Evolutionary conservation across 2,329 filamentous ascomycete species (phyloP).

Genomic region (Fusarium oxysporum): DNA sequence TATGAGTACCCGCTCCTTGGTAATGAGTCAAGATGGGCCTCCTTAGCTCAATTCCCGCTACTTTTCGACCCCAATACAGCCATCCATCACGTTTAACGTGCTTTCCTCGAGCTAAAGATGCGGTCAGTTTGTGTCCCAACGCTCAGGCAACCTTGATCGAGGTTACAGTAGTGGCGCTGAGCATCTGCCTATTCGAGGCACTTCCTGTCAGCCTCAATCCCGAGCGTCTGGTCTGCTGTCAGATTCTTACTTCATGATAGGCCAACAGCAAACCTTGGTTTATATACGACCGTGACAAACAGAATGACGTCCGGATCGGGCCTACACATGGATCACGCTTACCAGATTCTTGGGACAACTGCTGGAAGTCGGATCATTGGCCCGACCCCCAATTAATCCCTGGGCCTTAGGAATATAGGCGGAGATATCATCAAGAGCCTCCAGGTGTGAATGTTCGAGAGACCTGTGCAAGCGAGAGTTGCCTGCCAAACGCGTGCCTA

Average conservation of each 20-base stretch:
- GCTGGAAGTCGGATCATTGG: slow-evolving; percentile 14
- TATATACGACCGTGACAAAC: slow-evolving; percentile 26
- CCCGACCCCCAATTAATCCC: slow-evolving; percentile 19
- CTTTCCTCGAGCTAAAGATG: slow-evolving; percentile 13
- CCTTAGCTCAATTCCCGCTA: slow-evolving; percentile 21
- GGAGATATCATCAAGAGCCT: slow-evolving; percentile 16
- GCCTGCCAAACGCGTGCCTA: background rate
- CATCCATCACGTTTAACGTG: slow-evolving; percentile 5
- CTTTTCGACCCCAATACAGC: slow-evolving; percentile 16
- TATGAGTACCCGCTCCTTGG: slow-evolving; percentile 20
- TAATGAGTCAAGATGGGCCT: slow-evolving; percentile 30
- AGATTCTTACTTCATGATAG: slow-evolving; percentile 41
- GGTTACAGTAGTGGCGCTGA: slow-evolving; percentile 23
- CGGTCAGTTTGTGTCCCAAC: slow-evolving; percentile 15
- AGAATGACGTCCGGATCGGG: slow-evolving; percentile 30
- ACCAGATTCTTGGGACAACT: slow-evolving; percentile 23
- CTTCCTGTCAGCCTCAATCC: slow-evolving; percentile 32
- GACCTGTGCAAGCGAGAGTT: slow-evolving; percentile 9
- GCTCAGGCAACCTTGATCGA: slow-evolving; percentile 16
- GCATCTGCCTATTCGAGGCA: slow-evolving; percentile 30
- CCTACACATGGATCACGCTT: slow-evolving; percentile 33
- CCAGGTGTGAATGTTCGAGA: background rate
- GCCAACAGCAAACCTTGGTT: slow-evolving; percentile 2
- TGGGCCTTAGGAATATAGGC: slow-evolving; percentile 9
- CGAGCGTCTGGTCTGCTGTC: slow-evolving; percentile 36